These are phyloP conservation scores for Fomitopsis palustris DNA, from an alignment of 1,284 basidiomycete genomes.

Conservation along the genomic window DNA sequence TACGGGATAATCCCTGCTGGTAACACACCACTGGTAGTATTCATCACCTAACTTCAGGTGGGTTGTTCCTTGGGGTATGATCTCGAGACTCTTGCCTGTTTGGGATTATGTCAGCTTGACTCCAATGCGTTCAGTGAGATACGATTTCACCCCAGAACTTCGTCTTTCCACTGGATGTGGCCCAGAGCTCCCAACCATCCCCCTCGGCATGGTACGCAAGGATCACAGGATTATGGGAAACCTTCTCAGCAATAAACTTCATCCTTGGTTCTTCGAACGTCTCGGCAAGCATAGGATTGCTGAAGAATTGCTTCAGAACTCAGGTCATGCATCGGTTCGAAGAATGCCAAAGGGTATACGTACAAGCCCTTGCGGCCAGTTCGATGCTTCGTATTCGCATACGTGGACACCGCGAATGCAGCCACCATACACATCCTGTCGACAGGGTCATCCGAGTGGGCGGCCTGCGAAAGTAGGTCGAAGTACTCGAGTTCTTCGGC, in stretches of 20 bases:
- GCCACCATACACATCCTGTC: conserved; percentile 77
- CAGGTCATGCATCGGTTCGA: not conserved
- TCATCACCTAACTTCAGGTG: conserved; percentile 63
- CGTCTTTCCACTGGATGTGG: conserved; percentile 74
- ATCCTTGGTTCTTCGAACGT: conserved; percentile 82
- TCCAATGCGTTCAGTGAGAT: no score
- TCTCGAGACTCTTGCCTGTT: conserved; percentile 79
- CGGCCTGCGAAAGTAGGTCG: conserved; percentile 66
- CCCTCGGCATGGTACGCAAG: conserved; percentile 86
- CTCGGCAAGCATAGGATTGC: conserved; percentile 86
- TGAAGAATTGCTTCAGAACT: conserved; percentile 26
- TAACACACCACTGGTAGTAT: conserved; percentile 63
- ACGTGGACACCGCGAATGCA: conserved; percentile 82
- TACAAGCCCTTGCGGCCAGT: conserved; percentile 86
- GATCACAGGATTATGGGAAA: conserved; percentile 80
- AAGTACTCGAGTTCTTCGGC: conserved; percentile 87
- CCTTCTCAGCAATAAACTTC: conserved; percentile 86
- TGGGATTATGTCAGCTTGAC: no score
- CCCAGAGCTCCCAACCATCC: conserved; percentile 68
- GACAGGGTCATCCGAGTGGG: conserved; percentile 54
- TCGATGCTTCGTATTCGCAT: conserved; percentile 77
- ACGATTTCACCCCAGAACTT: conserved; percentile 78
- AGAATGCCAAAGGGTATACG: conserved; percentile 27
- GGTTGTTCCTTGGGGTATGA: conserved; percentile 73
- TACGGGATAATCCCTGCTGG: no score